Conservation (phyloP, 2,329 filamentous ascomycete species). For the Metarhizium guizhouense region DNA sequence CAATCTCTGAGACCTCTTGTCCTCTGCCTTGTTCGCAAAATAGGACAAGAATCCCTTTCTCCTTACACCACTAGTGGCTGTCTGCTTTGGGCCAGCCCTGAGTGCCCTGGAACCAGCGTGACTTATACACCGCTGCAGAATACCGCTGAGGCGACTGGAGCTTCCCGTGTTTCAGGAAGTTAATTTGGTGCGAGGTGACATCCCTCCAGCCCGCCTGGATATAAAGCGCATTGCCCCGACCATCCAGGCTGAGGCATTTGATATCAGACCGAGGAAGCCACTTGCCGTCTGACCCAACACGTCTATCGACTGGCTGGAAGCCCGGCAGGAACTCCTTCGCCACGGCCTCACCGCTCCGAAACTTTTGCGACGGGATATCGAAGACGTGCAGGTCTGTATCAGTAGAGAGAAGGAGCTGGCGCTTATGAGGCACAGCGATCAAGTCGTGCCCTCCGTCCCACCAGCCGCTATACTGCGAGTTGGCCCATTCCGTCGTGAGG, state of each 20-base stretch:
- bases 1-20: too few relatives aligned
- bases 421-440: neutral
- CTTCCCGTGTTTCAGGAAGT: neutral
- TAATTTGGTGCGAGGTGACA: neutral
- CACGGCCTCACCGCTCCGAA: neutral
- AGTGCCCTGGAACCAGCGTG: neutral
- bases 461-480: neutral
- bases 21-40: too few relatives aligned
- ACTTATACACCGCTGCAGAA: neutral
- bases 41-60: too few relatives aligned
- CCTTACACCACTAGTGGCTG: neutral
- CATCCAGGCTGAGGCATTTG: neutral
- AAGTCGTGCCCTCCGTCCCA: constrained; percentile 3
- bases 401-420: constrained; percentile 1
- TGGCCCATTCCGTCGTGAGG: constrained; percentile 2
- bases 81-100: neutral
- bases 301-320: neutral
- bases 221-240: neutral
- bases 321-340: neutral
- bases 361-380: neutral
- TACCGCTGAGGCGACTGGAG: neutral
- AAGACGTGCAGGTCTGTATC: constrained; percentile 2
- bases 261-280: constrained; percentile 1
- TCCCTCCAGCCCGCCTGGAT: constrained; percentile 1
- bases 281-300: neutral